Percentiles rank a stretch among this genome's conserved stretches.
phyloP scores from a whole-genome alignment of 495 filamentous ascomycete genomes.

The Cairneyella variabilis region DNA sequence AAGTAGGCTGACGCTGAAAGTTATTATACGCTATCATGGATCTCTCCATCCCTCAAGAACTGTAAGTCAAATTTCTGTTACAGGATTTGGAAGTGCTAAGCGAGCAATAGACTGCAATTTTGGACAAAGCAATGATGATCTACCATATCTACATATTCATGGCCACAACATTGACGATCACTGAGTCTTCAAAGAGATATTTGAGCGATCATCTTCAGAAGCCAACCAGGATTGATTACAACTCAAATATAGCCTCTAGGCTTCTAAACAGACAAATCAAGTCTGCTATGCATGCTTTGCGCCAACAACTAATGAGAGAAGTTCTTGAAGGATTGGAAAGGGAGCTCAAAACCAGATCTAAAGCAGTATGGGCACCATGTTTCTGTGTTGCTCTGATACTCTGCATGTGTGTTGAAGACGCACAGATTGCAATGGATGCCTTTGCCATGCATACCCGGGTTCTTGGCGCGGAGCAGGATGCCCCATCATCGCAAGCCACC shows the following conservation, averaged over 20 bases:
- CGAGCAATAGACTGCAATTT: neutral
- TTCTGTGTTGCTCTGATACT: constrained; percentile 10
- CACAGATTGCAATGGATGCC: constrained; percentile 6
- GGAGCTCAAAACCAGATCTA: constrained; percentile 6
- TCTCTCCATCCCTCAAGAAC: neutral
- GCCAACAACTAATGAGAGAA: constrained; percentile 1
- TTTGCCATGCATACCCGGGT: constrained; percentile 5
- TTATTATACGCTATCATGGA: neutral
- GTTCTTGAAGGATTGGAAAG: constrained; percentile 12
- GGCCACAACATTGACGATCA: neutral
- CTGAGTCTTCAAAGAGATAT: neutral
- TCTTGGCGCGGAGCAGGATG: neutral
- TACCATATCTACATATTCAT: neutral
- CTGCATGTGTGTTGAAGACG: constrained; percentile 12
- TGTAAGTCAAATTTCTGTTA: neutral
- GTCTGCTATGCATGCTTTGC: constrained; percentile 3
- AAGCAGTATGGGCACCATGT: constrained; percentile 3
- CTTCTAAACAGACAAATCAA: constrained; percentile 11
- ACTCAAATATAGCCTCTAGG: neutral
- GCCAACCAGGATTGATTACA: neutral
- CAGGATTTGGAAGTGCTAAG: neutral
- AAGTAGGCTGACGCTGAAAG: neutral
- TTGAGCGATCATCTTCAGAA: neutral
- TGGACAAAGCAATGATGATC: constrained; percentile 12
- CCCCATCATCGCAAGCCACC: neutral